Evolutionary conservation across 2,329 filamentous ascomycete genomes (phyloP), one percentile per base, ranked within the genome.

Genomic region (Pseudogymnoascus sp.): DNA sequence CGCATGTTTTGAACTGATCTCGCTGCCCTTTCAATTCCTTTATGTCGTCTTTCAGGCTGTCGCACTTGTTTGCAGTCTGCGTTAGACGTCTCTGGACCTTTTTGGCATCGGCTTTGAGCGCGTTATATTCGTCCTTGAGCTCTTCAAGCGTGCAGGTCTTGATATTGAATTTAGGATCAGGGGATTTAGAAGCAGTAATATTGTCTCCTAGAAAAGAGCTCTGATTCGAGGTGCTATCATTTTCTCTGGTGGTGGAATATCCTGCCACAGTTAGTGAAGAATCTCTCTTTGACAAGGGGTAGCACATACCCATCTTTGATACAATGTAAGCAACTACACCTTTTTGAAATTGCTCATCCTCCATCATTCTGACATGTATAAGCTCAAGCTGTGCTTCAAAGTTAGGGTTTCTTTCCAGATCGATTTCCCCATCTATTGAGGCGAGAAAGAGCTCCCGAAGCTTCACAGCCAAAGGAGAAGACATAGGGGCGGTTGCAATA

Each of bases 91-190:
- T 10, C 9, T 33, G 48, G 5, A 18, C 48, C 13, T 21, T 55
- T 33, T 13, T 55, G 29, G 48, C n/a, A 9, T 33, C 5, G n/a
- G 29, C 9, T 21, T 33, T 55, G 48, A 1, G 6, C 33, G 45
- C 29, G 27, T 6, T 33, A 33, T 55, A 33, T 21, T 55, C 29
- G 7, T 55, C 27, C 5, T 55, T 55, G n/a, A 55, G 48, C 29
- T 55, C 48, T 18, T 55, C 48, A 55, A 55, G 9, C 18, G 48
- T 55, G 48, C 48, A 55, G 13, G 48, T 33, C 48, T 55, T 35
- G n/a, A 35, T 21, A 27, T 55, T 55, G 48, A 55, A 55, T 35
- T 33, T 55, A 18, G 29, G n/a, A 18, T 5, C 15, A 4, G 48
- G 31, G 18, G 29, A n/a, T 9, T 55, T 55, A 13, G 27, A 55